A percentile compares a stretch with the other conserved stretches of the same genome.
These are phyloP conservation scores for Glycine soja DNA, from an alignment of 306 rosid genomes.

Conservation along the genomic window DNA sequence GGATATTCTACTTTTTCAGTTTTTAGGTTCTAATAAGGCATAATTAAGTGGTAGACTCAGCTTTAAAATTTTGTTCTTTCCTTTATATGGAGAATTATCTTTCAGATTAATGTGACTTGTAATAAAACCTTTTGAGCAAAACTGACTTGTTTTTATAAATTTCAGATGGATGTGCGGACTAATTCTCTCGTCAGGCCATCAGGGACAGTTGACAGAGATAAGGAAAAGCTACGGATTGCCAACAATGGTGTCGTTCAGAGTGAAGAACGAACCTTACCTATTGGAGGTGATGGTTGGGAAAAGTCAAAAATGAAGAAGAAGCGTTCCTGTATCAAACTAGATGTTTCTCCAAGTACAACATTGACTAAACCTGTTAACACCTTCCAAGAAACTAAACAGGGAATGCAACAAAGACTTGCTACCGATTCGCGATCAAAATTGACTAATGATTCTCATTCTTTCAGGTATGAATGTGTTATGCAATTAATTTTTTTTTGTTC, in stretches of 20 bases:
- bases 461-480: constrained; percentile 68
- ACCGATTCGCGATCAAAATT: constrained; percentile 82
- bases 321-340: constrained; percentile 94
- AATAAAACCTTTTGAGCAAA: constrained; percentile 33
- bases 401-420: constrained; percentile 79
- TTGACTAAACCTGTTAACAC: constrained; percentile 73
- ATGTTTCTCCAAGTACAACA: constrained; percentile 73
- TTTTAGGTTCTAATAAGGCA: constrained; percentile 32
- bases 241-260: constrained; percentile 72
- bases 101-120: constrained; percentile 32
- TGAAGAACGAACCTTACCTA: constrained; percentile 80
- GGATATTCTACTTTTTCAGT: constrained; percentile 6
- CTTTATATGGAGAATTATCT: constrained; percentile 43
- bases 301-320: constrained; percentile 95
- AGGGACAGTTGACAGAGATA: constrained; percentile 85
- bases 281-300: constrained; percentile 96
- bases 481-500: not conserved
- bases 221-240: constrained; percentile 79
- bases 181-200: constrained; percentile 80
- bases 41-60: constrained; percentile 1
- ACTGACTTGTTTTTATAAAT: constrained; percentile 49
- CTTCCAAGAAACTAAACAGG: constrained; percentile 87
- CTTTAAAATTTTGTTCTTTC: constrained; percentile 37
- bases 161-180: constrained; percentile 85
- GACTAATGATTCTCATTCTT: constrained; percentile 84